A percentile compares a stretch with the other conserved stretches of the same genome.
Conservation (phyloP, 345 rosid genomes). For the Citrus unshiu region DNA sequence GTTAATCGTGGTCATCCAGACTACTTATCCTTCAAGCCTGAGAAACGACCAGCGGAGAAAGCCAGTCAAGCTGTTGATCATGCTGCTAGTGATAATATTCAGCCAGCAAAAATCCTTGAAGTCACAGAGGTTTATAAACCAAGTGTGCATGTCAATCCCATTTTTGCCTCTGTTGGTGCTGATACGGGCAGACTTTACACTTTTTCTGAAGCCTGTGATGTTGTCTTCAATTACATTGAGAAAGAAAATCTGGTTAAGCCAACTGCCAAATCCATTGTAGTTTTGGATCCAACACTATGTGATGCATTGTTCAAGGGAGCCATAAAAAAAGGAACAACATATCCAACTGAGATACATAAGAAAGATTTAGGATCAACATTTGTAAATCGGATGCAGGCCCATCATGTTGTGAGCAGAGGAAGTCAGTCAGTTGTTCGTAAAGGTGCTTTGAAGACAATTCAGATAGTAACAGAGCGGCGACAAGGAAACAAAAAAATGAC, state of each 20-base stretch:
- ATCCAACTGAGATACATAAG: constrained; percentile 87
- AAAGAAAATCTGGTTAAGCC: constrained; percentile 79
- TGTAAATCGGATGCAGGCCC: constrained; percentile 80
- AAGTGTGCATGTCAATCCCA: constrained; percentile 71
- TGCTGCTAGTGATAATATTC: constrained; percentile 29
- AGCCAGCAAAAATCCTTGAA: constrained; percentile 56
- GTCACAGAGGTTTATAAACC: constrained; percentile 84
- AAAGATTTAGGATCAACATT: constrained; percentile 72
- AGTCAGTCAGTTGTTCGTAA: constrained; percentile 71
- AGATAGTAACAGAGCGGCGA: constrained; percentile 84
- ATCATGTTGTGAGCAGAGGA: constrained; percentile 69
- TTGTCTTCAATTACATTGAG: constrained; percentile 73
- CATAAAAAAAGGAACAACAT: constrained; percentile 82
- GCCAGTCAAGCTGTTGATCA: constrained; percentile 39
- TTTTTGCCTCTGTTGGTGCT: constrained; percentile 79
- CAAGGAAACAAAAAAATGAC: constrained; percentile 96
- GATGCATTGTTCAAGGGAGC: constrained; percentile 94
- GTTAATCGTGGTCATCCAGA: constrained; percentile 67
- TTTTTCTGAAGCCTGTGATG: constrained; percentile 80
- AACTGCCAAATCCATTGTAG: constrained; percentile 57
- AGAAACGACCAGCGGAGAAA: constrained; percentile 56
- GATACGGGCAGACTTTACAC: constrained; percentile 65
- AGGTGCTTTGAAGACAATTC: constrained; percentile 75
- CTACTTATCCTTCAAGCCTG: constrained; percentile 76
- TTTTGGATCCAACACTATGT: constrained; percentile 75